phyloP scores from a whole-genome alignment of 2,329 filamentous ascomycete species.

The Myriosclerotinia scirpicola region DNA sequence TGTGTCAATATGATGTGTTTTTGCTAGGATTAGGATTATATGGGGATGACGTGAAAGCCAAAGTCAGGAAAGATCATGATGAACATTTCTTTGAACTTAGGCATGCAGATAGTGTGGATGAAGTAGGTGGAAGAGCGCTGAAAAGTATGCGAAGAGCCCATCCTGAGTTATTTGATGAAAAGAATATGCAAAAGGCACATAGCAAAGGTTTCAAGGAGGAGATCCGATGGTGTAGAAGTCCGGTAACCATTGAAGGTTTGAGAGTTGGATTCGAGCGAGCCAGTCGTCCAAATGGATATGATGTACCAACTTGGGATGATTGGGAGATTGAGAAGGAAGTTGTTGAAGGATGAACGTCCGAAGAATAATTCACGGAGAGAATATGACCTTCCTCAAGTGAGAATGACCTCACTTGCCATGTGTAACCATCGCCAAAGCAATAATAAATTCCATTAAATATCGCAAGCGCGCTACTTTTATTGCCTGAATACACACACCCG shows the following conservation, averaged over 20 bases:
- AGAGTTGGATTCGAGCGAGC: constrained; percentile 37
- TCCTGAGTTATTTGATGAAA: constrained; percentile 39
- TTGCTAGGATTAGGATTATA: constrained; percentile 62
- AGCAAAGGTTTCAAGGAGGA: constrained; percentile 35
- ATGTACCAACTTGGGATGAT: constrained; percentile 48
- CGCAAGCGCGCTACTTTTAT: constrained; percentile 21
- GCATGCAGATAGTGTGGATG: constrained; percentile 40
- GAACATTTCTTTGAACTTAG: constrained; percentile 36
- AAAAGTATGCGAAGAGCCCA: constrained; percentile 36
- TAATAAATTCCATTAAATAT: not conserved
- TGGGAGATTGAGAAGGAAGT: constrained; percentile 35
- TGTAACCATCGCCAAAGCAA: constrained; percentile 9
- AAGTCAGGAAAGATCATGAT: constrained; percentile 33
- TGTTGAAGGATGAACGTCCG: constrained; percentile 29
- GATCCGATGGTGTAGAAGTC: constrained; percentile 40
- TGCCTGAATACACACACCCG: constrained; percentile 17
- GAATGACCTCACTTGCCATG: constrained; percentile 10
- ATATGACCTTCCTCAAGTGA: not conserved
- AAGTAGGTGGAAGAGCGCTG: constrained; percentile 37
- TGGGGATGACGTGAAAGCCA: constrained; percentile 51
- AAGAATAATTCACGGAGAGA: not conserved
- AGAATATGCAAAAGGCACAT: constrained; percentile 35
- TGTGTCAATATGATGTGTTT: constrained; percentile 68
- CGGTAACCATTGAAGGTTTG: constrained; percentile 36
- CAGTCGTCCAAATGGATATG: constrained; percentile 52